These are phyloP conservation scores for Scedosporium apiospermum DNA, from an alignment of 2,329 filamentous ascomycete species.

Conservation along the genomic window DNA sequence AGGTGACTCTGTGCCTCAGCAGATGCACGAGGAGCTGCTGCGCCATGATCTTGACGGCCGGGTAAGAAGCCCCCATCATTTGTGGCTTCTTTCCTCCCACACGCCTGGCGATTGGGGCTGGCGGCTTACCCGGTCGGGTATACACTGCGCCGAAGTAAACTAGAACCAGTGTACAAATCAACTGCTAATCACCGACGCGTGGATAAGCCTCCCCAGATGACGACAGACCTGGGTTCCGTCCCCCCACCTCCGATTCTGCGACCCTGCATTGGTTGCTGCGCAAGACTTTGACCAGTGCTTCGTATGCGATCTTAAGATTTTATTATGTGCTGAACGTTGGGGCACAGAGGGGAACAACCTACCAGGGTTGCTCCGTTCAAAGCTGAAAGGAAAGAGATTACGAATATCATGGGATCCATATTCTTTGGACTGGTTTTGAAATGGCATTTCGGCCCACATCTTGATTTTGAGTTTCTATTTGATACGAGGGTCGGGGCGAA, in stretches of 20 bases:
- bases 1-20: too few relatives aligned
- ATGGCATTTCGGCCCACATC: not conserved
- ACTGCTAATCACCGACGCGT: not conserved
- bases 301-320: not conserved
- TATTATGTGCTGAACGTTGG: too few relatives aligned
- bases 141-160: not conserved
- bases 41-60: too few relatives aligned
- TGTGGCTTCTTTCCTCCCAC: not conserved
- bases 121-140: not conserved
- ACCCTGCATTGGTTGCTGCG: not conserved
- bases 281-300: too few relatives aligned
- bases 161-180: not conserved
- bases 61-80: not conserved
- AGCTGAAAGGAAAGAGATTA: too few relatives aligned
- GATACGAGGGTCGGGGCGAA: too few relatives aligned
- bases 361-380: too few relatives aligned
- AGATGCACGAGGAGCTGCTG: too few relatives aligned
- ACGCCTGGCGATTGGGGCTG: not conserved
- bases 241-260: not conserved
- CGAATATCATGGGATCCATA: too few relatives aligned
- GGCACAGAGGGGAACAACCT: too few relatives aligned
- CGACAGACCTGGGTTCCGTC: not conserved
- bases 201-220: not conserved
- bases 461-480: not conserved
- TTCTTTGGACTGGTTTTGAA: not conserved